Percentiles rank a stretch among this genome's conserved stretches.
Evolutionary conservation across 345 rosid species (phyloP).

Genomic region (Litchi chinensis): DNA sequence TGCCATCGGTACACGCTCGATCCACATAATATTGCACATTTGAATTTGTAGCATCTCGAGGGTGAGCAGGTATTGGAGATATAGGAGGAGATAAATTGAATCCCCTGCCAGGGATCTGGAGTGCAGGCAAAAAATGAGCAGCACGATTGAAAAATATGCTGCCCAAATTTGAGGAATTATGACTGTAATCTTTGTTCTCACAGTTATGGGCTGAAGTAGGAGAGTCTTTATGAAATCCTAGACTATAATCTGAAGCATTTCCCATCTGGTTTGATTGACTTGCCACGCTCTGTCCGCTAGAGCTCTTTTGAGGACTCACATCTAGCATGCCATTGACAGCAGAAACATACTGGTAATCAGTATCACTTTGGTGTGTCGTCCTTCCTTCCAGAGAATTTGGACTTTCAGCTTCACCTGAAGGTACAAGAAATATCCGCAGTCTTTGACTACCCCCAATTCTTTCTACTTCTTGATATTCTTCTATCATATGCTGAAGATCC

Average conservation of each 20-base stretch:
- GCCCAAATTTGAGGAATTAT: constrained; percentile 33
- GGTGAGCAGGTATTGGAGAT: constrained; percentile 46
- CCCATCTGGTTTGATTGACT: constrained; percentile 52
- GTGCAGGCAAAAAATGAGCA: constrained; percentile 34
- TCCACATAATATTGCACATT: constrained; percentile 25
- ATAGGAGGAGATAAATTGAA: constrained; percentile 47
- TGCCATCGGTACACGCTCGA: constrained; percentile 22
- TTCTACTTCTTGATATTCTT: constrained; percentile 77
- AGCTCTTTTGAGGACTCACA: constrained; percentile 49
- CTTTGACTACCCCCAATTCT: constrained; percentile 63
- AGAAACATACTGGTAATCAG: constrained; percentile 59
- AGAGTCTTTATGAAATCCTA: constrained; percentile 45
- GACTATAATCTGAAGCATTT: constrained; percentile 52
- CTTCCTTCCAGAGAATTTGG: constrained; percentile 53
- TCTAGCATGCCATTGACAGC: constrained; percentile 76
- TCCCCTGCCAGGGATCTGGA: constrained; percentile 35
- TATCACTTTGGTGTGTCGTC: constrained; percentile 42
- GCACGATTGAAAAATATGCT: constrained; percentile 38
- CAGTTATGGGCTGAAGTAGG: constrained; percentile 45
- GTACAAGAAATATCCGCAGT: constrained; percentile 70
- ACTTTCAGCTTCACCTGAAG: constrained; percentile 55
- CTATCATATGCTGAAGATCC: constrained; percentile 82
- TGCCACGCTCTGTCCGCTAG: constrained; percentile 48
- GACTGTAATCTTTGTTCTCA: constrained; percentile 51
- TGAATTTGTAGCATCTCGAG: constrained; percentile 31